Base-by-base conservation (phyloP, 768 basidiomycete genomes). In the Pleurotus tuoliensis region DNA sequence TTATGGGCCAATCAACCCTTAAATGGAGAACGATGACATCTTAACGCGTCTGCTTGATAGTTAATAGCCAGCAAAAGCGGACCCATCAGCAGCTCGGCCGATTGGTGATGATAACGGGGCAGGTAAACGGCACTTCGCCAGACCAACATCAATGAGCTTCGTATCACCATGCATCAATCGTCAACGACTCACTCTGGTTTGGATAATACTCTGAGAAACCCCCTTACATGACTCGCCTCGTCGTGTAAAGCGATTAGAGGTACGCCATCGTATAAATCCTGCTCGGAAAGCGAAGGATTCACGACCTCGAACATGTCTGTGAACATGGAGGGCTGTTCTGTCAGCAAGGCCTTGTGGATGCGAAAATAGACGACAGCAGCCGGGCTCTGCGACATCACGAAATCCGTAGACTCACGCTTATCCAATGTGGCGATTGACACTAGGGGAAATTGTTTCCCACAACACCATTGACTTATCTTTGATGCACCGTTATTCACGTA, bases 191-290 rank as follows among this genome's bases (percentile, higher is more conserved):
- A 53, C 57, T 39, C n/a, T 18, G 57, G 51, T 45, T 54, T 27
- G 34, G 52, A 61, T 15, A 61, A 30, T 11, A 39, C 54, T 39
- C 47, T 25, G 6, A 59, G 47, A 50, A 62, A 57, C 11, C 46
- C 44, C 24, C 48, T 56, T 16, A 59, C 13, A 18, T 62, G 16
- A 5, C 47, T 44, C 5, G 46, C 41, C 16, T 55, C 52, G 34
- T 62, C 61, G 47, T 59, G 56, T 37, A 62, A 22, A 0, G 52
- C 38, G n/a, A 62, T 56, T 9, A 59, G 43, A 22, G 59, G 61
- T 41, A 57, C 37, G 11, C 56, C 55, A 45, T 62, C 59, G 30
- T 57, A 59, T 25, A 11, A 30, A 16, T 59, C 59, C 30, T 12
- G 6, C 5, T 56, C 30, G 9, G 20, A 8, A 4, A 48, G 41